Evolutionary conservation across 2,329 filamentous ascomycete species (phyloP), one percentile per base, ranked within the genome.

Genomic region (Talaromyces rugulosus): DNA sequence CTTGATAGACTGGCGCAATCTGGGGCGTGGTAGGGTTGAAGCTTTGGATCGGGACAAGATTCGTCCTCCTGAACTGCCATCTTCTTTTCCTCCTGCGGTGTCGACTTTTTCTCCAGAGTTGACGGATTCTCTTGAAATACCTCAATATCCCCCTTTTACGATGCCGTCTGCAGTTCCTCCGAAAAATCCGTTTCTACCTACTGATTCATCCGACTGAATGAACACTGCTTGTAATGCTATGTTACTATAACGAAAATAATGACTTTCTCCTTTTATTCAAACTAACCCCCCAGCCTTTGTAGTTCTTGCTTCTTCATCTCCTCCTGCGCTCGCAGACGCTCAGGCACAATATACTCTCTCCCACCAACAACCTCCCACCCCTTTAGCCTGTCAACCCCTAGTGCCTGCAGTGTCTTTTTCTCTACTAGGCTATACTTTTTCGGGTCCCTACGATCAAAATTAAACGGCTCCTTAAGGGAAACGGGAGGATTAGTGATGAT

Each of bases 401-500:
- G 64, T 28, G 77, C 79, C 36, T 68, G 71, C 64, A 85, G 69
- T 1, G 83, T 85, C 72, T 83, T 85, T 64, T 69, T 69, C 70
- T 85, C 83, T 3, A 85, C 81, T 5, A 81, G 66, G 62, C 80
- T 84, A 65, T 82, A 84, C 5, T 77, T 55, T 28, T 65, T 69
- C 5, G 75, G 75, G 64, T 83, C 77, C 18, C 73, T 66, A 4
- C 82, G 74, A 63, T 83, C 76, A 63, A 83, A 82, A 14, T 75
- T 69, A 69, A 85, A 85, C 0, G 83, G 82, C 65, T 80, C 72
- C 44, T 77, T 82, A 34, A 85, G 69, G 4, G 74, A 75, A 1
- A 84, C 81, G 0, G 82, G 81, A 5, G 82, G 82, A 62, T 85
- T 85, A 3, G 82, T 85, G 66, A 85, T 85, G 36, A 85, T 77